These are phyloP conservation scores for Vicia villosa DNA, from an alignment of 306 rosid species.

Conservation along the genomic window DNA sequence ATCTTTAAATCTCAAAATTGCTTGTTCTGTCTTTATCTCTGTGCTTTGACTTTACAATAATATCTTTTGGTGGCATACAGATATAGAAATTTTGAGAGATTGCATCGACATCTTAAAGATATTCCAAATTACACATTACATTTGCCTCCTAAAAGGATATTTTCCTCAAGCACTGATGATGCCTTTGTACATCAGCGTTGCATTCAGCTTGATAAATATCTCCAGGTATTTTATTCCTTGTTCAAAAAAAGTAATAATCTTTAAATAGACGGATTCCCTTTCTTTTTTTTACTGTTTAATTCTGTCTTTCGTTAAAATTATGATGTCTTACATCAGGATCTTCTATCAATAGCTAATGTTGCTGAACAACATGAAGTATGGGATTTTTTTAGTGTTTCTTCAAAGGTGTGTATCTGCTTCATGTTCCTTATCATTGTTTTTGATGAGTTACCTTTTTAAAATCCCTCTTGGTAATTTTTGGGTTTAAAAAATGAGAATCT, in stretches of 20 bases:
- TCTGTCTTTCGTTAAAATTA: slow-evolving; percentile 31
- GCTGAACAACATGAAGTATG: slow-evolving; percentile 96
- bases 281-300: slow-evolving; percentile 1
- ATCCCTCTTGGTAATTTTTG: slow-evolving; percentile 13
- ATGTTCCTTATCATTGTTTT: slow-evolving; percentile 28
- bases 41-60: background rate
- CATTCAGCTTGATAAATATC: slow-evolving; percentile 92
- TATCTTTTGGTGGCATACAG: slow-evolving; percentile 50
- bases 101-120: slow-evolving; percentile 92
- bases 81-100: slow-evolving; percentile 90
- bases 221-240: slow-evolving; percentile 59
- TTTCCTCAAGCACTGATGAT: slow-evolving; percentile 98
- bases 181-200: slow-evolving; percentile 98
- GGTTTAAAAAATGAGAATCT: slow-evolving; percentile 34
- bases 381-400: slow-evolving; percentile 91
- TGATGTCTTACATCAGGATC: slow-evolving; percentile 62
- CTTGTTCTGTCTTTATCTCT: slow-evolving; percentile 28
- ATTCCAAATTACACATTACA: slow-evolving; percentile 88
- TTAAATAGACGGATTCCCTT: background rate
- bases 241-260: slow-evolving; percentile 16
- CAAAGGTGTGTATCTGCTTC: slow-evolving; percentile 67
- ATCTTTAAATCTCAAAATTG: slow-evolving; percentile 25
- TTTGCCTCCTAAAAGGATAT: slow-evolving; percentile 97
- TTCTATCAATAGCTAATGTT: slow-evolving; percentile 87
- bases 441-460: slow-evolving; percentile 9